These are phyloP conservation scores for Ustilago shanxiensis DNA, from an alignment of 1,284 basidiomycete genomes.

Conservation along the genomic window DNA sequence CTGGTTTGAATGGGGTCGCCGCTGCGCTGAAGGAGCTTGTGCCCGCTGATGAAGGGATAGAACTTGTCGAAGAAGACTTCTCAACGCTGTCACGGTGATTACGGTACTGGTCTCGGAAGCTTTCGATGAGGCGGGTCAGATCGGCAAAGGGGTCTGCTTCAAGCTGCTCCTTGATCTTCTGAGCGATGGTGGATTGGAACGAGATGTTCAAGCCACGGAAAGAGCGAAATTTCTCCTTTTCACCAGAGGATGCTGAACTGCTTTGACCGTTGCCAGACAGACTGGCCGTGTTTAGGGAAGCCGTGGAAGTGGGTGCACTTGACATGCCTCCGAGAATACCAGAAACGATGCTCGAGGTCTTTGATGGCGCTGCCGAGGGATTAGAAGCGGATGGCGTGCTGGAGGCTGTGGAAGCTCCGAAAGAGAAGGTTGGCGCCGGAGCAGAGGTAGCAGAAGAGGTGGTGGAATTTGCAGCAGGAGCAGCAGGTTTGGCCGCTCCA, in stretches of 20 bases:
- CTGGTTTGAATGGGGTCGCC: conserved; percentile 22
- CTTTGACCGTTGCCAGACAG: conserved; percentile 8
- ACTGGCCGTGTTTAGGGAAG: conserved; percentile 1
- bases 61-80: background rate
- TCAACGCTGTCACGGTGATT: conserved; percentile 31
- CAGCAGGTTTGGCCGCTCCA: conserved; percentile 30
- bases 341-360: conserved; percentile 21
- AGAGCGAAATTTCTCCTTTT: conserved; percentile 32
- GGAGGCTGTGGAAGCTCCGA: conserved; percentile 14
- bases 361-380: conserved; percentile 19
- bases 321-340: conserved; percentile 21
- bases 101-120: conserved; percentile 38
- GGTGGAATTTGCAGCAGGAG: conserved; percentile 9
- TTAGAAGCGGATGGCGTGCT: conserved; percentile 10
- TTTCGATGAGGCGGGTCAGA: conserved; percentile 28
- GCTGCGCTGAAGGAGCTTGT: conserved; percentile 11
- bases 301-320: conserved; percentile 1
- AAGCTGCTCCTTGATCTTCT: conserved; percentile 43
- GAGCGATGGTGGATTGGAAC: conserved; percentile 23
- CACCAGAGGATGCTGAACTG: background rate
- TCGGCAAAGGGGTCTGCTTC: conserved; percentile 43
- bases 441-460: conserved; percentile 9
- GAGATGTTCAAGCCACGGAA: conserved; percentile 46
- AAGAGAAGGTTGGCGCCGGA: conserved; percentile 17
- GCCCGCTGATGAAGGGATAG: conserved; percentile 9